Conservation (phyloP, 1,284 basidiomycete species). For the Ceratobasidium theobromae region DNA sequence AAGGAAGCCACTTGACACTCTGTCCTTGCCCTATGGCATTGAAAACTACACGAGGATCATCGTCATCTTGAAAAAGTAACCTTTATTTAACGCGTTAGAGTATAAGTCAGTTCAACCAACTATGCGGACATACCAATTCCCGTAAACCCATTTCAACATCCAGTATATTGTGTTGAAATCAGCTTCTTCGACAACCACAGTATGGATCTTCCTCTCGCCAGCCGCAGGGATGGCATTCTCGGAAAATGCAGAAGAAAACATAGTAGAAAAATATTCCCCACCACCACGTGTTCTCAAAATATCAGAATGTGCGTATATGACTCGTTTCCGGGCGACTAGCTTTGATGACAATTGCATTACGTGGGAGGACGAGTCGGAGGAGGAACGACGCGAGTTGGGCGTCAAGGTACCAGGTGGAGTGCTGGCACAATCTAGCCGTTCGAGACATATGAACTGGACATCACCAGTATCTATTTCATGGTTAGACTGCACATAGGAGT, state of each 20-base stretch:
- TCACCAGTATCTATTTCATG: conserved; percentile 51
- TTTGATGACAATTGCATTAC: conserved; percentile 51
- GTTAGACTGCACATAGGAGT: neutral
- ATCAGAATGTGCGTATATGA: conserved; percentile 80
- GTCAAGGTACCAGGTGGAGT: conserved; percentile 39
- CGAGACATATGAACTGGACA: conserved; percentile 68
- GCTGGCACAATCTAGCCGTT: conserved; percentile 47
- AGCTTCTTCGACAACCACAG: conserved; percentile 75
- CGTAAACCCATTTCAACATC: conserved; percentile 79
- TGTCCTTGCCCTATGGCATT: conserved; percentile 63
- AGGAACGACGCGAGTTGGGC: conserved; percentile 41
- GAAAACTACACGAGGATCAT: conserved; percentile 63
- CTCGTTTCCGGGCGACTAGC: conserved; percentile 58
- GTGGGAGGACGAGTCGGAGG: conserved; percentile 45
- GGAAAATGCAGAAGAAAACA: conserved; percentile 71
- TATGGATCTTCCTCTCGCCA: conserved; percentile 61
- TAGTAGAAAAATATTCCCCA: conserved; percentile 73
- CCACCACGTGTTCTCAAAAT: conserved; percentile 64
- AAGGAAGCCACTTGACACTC: conserved; percentile 57
- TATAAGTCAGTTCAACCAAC: neutral
- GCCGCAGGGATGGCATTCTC: conserved; percentile 51
- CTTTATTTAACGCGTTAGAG: neutral
- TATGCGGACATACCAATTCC: conserved; percentile 52
- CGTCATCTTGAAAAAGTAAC: conserved; percentile 63
- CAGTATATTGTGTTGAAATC: conserved; percentile 82